phyloP scores from a whole-genome alignment of 2,329 filamentous ascomycete genomes.

The Aspergillus arachidicola region DNA sequence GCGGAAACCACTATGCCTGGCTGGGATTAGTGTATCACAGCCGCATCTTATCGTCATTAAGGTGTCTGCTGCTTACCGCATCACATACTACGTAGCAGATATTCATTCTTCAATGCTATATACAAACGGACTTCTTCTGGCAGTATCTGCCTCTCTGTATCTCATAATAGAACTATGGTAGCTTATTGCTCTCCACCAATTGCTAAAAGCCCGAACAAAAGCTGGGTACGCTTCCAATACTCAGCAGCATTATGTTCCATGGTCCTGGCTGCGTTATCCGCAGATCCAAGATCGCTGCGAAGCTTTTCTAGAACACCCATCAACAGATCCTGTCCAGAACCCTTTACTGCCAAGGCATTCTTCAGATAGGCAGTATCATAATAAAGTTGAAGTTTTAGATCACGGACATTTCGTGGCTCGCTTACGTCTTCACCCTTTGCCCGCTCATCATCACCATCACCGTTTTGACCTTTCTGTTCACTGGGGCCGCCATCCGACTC shows the following conservation, averaged over 20 bases:
- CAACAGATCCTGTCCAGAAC: constrained; percentile 34
- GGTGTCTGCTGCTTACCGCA: neutral
- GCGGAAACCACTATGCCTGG: constrained; percentile 10
- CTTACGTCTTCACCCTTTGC: constrained; percentile 1
- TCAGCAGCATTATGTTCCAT: constrained; percentile 68
- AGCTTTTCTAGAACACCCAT: constrained; percentile 51
- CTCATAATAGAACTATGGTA: neutral
- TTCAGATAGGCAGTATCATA: constrained; percentile 41
- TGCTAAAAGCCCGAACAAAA: constrained; percentile 78
- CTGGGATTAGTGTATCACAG: neutral
- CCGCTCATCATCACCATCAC: constrained; percentile 1
- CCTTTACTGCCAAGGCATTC: constrained; percentile 26
- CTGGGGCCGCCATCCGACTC: neutral
- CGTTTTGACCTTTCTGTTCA: constrained; percentile 7
- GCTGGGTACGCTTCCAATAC: constrained; percentile 79
- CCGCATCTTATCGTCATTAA: constrained; percentile 2
- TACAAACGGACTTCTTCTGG: neutral
- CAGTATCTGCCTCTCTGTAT: neutral
- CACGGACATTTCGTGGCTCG: constrained; percentile 22
- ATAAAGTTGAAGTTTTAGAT: constrained; percentile 41
- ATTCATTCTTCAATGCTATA: neutral
- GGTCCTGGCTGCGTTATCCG: constrained; percentile 52
- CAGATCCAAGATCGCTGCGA: constrained; percentile 51
- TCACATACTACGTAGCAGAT: neutral
- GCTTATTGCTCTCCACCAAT: constrained; percentile 14